Evolutionary conservation across 2,329 filamentous ascomycete species (phyloP).

Genomic region (Amylocarpus encephaloides): DNA sequence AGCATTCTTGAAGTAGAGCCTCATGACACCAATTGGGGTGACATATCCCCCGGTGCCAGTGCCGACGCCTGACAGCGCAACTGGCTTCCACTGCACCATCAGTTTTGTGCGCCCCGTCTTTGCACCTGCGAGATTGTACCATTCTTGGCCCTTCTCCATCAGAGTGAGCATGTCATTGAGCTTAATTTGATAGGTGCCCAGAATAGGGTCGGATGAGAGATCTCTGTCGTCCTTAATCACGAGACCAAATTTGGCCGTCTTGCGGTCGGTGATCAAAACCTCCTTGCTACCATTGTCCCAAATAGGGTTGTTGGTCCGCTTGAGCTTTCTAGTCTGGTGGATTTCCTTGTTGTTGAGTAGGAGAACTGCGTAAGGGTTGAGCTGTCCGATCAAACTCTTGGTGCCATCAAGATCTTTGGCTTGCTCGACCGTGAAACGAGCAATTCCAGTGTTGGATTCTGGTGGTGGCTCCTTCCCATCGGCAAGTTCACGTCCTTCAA

Average conservation of each 20-base stretch:
- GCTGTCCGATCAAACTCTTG: slow-evolving; percentile 83
- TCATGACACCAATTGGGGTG: slow-evolving; percentile 90
- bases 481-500: slow-evolving; percentile 63
- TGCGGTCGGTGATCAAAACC: slow-evolving; percentile 88
- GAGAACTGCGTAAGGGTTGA: slow-evolving; percentile 86
- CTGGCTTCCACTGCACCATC: slow-evolving; percentile 90
- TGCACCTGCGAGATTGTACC: slow-evolving; percentile 81
- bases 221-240: slow-evolving; percentile 96
- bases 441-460: slow-evolving; percentile 88
- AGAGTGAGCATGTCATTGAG: slow-evolving; percentile 87
- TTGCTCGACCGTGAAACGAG: slow-evolving; percentile 88
- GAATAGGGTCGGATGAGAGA: slow-evolving; percentile 69
- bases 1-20: slow-evolving; percentile 83
- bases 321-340: slow-evolving; percentile 83
- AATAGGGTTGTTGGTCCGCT: slow-evolving; percentile 95
- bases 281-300: slow-evolving; percentile 93
- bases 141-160: slow-evolving; percentile 89
- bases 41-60: slow-evolving; percentile 82
- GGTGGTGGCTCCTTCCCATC: slow-evolving; percentile 81
- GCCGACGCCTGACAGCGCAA: slow-evolving; percentile 72
- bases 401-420: slow-evolving; percentile 91
- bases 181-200: slow-evolving; percentile 93
- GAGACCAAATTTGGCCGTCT: slow-evolving; percentile 81
- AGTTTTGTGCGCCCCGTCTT: slow-evolving; percentile 85
- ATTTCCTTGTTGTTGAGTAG: slow-evolving; percentile 90